Percentiles rank a stretch among this genome's conserved stretches.
Conservation (phyloP, 202 grass and related monocot species). For the Zizania palustris region DNA sequence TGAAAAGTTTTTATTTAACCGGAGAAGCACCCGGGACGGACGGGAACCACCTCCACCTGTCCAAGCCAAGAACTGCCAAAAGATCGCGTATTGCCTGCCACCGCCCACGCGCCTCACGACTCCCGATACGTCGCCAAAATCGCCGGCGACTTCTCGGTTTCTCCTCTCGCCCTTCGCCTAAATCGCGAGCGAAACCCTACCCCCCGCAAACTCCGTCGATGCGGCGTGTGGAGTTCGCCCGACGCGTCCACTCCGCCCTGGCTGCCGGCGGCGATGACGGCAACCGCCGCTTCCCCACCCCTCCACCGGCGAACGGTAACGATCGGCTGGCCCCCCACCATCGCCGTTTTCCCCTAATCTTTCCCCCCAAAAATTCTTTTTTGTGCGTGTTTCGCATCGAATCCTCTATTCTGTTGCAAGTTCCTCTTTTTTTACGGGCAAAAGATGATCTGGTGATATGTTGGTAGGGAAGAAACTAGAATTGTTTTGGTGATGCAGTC, state of each 20-base stretch:
- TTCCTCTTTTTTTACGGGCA: too few relatives aligned
- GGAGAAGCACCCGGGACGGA: too few relatives aligned
- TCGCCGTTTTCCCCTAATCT: neutral
- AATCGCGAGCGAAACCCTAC: neutral
- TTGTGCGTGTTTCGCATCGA: neutral
- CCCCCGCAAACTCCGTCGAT: neutral
- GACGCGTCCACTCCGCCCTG: neutral
- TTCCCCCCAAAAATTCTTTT: neutral
- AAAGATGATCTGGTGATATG: too few relatives aligned
- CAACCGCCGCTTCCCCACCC: constrained; percentile 6
- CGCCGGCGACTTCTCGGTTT: neutral
- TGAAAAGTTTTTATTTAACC: too few relatives aligned
- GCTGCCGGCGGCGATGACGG: neutral
- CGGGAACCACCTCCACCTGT: too few relatives aligned
- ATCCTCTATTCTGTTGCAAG: too few relatives aligned
- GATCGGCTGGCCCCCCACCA: neutral
- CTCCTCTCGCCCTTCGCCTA: too few relatives aligned
- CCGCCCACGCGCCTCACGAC: too few relatives aligned
- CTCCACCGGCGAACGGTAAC: constrained; percentile 24
- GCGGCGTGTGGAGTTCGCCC: constrained; percentile 13
- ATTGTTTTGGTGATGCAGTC: neutral
- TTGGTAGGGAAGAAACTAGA: neutral
- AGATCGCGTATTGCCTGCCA: too few relatives aligned
- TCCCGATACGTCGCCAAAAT: neutral
- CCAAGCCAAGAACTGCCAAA: too few relatives aligned